Base-by-base conservation (phyloP, 2,329 filamentous ascomycete species). In the Xylaria arbuscula region DNA sequence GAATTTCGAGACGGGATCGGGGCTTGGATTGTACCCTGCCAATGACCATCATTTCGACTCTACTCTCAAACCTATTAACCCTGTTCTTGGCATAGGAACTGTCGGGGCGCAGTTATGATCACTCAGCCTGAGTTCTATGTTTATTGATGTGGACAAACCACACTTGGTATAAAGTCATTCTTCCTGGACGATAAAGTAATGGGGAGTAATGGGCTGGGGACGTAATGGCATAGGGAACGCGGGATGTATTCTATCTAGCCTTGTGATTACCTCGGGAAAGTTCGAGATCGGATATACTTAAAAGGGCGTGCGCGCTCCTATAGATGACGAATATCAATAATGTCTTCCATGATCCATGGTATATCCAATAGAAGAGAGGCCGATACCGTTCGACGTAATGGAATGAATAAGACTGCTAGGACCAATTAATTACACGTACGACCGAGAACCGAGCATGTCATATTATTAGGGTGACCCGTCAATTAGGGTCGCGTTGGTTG, bases 1-100 rank as follows among this genome's bases (percentile, higher is more conserved):
- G n/a, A 76, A 45, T 78, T 76, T 61, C 66, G 70, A 40, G 72
- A 77, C 50, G 76, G 76, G 5, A 67, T 78, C 19, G 77, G 77
- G 17, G 75, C 74, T 47, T 78, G 76, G 76, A 75, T 78, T 47
- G 71, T 76, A 3, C 73, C 70, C 34, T 77, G 75, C 58, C 64
- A 74, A 56, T 75, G 68, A 64, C 42, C 24, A 13, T 22, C 17
- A 38, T 63, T 45, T 56, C 47, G 40, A 47, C 50, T 17, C 56
- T 54, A 55, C 40, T 51, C 22, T n/a, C 40, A 57, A 50, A 42
- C 10, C 9, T 64, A 40, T 45, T 22, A 36, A 32, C 13, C 36
- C 2, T 22, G 45, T 58, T 67, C 50, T 69, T 61, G 59, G 64
- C 36, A 67, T 69, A 69, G 50, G 59, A 59, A 40, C n/a, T 36